Conservation (phyloP, 495 filamentous ascomycete genomes). For the Annulohypoxylon moriforme region DNA sequence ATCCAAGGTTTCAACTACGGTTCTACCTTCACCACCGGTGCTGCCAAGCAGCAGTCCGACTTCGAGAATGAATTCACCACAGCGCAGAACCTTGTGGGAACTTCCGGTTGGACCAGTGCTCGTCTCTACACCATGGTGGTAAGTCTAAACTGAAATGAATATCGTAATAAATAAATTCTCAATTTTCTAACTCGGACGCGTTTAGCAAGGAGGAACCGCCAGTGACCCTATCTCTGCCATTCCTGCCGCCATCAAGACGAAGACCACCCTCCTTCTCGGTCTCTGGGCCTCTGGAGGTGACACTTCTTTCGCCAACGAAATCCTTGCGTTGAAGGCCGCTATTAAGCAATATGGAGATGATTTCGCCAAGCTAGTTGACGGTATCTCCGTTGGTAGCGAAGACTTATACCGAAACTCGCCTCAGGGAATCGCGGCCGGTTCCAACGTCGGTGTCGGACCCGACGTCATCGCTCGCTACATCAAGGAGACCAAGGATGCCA, state of each 20-base stretch:
- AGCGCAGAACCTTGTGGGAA: constrained; percentile 75
- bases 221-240: constrained; percentile 74
- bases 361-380: constrained; percentile 74
- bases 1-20: constrained; percentile 88
- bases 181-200: constrained; percentile 15
- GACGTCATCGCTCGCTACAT: constrained; percentile 73
- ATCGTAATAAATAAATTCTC: neutral
- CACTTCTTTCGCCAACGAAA: constrained; percentile 71
- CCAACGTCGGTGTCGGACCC: constrained; percentile 66
- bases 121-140: constrained; percentile 64
- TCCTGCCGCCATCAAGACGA: constrained; percentile 78
- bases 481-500: constrained; percentile 66
- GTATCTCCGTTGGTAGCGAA: constrained; percentile 92
- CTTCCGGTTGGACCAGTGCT: constrained; percentile 79
- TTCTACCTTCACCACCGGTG: constrained; percentile 68
- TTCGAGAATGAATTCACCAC: constrained; percentile 77
- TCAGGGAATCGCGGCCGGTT: constrained; percentile 56
- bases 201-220: constrained; percentile 62
- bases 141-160: constrained; percentile 35
- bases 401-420: constrained; percentile 85
- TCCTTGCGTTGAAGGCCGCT: constrained; percentile 72
- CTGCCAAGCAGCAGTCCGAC: constrained; percentile 70
- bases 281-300: constrained; percentile 80
- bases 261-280: constrained; percentile 79
- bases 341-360: constrained; percentile 70